Percentiles rank a stretch among this genome's conserved stretches.
phyloP scores from a whole-genome alignment of 345 rosid species.

The Citrus unshiu region DNA sequence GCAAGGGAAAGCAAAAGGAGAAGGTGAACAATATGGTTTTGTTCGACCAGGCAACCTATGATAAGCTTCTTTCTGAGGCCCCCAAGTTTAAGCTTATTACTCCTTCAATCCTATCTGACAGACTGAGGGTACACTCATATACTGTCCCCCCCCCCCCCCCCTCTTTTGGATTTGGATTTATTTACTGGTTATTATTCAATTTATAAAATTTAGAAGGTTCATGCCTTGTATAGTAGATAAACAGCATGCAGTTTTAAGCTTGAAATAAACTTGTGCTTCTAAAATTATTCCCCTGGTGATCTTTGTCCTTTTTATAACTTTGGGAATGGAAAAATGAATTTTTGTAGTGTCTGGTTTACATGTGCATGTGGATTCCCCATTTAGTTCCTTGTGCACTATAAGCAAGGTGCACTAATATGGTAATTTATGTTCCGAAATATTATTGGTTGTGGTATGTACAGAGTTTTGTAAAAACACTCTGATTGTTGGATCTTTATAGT shows the following conservation, averaged over 20 bases:
- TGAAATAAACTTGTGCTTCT: not conserved
- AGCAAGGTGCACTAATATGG: not conserved
- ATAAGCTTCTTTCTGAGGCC: constrained; percentile 41
- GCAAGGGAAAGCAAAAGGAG: constrained; percentile 56
- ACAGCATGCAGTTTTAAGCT: not conserved
- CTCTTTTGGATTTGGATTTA: not conserved
- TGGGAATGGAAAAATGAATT: not conserved
- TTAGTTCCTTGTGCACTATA: not conserved
- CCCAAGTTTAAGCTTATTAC: constrained; percentile 54
- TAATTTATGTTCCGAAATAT: not conserved
- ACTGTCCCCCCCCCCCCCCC: not conserved
- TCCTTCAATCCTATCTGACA: constrained; percentile 44
- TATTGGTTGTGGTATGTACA: not conserved
- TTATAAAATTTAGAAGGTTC: not conserved
- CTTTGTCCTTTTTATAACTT: not conserved
- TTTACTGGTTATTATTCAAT: not conserved
- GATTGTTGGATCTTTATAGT: not conserved
- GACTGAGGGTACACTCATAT: constrained; percentile 38
- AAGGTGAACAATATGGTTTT: constrained; percentile 60
- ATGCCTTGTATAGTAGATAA: not conserved
- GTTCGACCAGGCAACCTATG: constrained; percentile 51
- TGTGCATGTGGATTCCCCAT: not conserved
- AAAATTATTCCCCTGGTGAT: not conserved
- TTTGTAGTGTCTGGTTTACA: not conserved
- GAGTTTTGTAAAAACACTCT: not conserved